Base-by-base conservation (phyloP, 306 rosid genomes). In the Ochetophila trinervis region DNA sequence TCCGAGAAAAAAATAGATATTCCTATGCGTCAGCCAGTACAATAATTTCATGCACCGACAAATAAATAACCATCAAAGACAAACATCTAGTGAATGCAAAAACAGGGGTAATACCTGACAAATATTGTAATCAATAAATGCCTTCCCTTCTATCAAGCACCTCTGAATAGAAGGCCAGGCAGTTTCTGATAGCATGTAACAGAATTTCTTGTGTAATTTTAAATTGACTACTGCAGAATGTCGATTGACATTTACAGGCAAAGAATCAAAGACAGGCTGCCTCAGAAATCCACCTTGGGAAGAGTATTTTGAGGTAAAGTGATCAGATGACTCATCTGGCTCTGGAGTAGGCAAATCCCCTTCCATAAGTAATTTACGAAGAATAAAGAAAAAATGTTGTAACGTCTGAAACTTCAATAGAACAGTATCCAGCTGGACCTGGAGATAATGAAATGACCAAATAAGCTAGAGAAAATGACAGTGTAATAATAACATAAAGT, bases 381-480 rank as follows among this genome's bases (percentile, higher is more conserved):
- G 78, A 83, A 93, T 79, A 78, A 93, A 93, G 81, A 93, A 89
- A 82, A 89, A 93, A 78, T 93, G 91, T 67, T 93, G 97, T 61
- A 87, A 54, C 60, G 67, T 72, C 66, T 89, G 96, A 74, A 93
- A 89, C 75, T 87, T 87, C 67, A 76, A 71, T 60, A 89, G 50
- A 71, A 87, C 86, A 66, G 75, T 77, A 70, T 87, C 93, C 78
- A 87, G 63, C 74, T 79, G 95, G 69, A 84, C 96, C 98, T 93
- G 79, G 63, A 80, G 82, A 42, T 55, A 52, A 62, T 72, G 7
- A 47, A 63, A 65, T 58, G 20, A 20, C 35, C 24, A 11, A 47
- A 65, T 16, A 71, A 67, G 19, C 67, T 60, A 70, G 24, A 58
- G 19, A 21, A 50, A 48, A 49, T 23, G 18, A 32, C 24, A 47